These are phyloP conservation scores for Amphicarpaea edgeworthii DNA, from an alignment of 306 rosid genomes.

Conservation along the genomic window DNA sequence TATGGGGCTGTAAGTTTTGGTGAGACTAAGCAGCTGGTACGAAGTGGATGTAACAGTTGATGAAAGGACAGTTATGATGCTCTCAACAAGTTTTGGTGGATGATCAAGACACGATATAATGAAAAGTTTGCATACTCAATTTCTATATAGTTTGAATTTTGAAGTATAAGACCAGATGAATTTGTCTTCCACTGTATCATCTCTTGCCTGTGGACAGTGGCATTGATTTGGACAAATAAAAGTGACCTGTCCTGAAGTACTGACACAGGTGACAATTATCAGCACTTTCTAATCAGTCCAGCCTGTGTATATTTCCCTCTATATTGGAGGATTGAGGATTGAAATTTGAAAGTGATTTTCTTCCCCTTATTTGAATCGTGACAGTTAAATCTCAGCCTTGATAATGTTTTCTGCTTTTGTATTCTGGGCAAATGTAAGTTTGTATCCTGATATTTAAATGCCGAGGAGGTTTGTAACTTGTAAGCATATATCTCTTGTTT, in stretches of 20 bases:
- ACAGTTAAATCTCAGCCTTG: constrained; percentile 10
- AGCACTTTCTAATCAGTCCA: neutral
- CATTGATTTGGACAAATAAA: constrained; percentile 21
- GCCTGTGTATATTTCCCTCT: neutral
- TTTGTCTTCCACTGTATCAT: neutral
- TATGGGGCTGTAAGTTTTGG: neutral
- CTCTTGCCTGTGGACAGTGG: neutral
- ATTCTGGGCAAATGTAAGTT: neutral
- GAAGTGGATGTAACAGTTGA: neutral
- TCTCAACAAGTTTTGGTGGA: constrained; percentile 22
- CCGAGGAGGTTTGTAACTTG: neutral
- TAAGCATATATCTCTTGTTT: neutral
- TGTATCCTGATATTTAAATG: constrained; percentile 13
- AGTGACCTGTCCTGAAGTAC: neutral
- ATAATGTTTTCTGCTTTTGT: neutral
- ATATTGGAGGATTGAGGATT: neutral
- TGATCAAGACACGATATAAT: neutral
- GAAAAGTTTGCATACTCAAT: neutral
- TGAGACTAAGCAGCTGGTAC: neutral
- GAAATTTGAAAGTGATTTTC: constrained; percentile 1
- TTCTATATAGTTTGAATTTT: constrained; percentile 6
- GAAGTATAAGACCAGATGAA: constrained; percentile 4
- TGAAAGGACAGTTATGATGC: neutral
- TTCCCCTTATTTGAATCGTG: neutral
- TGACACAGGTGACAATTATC: neutral